These are phyloP conservation scores for Lasiodiplodia theobromae DNA, from an alignment of 2,329 filamentous ascomycete genomes.

Conservation along the genomic window DNA sequence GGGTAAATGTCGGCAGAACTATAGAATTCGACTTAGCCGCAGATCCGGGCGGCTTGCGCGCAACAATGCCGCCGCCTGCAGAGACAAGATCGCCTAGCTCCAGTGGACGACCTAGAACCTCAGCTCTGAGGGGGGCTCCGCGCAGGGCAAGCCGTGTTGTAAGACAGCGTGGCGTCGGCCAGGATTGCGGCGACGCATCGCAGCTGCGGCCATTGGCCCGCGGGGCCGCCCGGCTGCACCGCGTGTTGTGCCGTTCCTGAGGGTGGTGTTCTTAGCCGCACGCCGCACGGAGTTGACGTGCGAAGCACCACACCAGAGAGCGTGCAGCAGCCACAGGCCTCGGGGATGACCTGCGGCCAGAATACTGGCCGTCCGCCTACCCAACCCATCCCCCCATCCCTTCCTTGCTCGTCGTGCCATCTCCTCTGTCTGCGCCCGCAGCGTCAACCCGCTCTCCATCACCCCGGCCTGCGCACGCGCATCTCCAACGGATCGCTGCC, in stretches of 20 bases:
- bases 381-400: slow-evolving; percentile 27
- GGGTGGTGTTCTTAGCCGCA: slow-evolving; percentile 23
- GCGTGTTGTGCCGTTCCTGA: slow-evolving; percentile 26
- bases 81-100: slow-evolving; percentile 17
- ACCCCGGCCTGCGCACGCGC: slow-evolving; percentile 17
- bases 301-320: slow-evolving; percentile 34
- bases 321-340: slow-evolving; percentile 31
- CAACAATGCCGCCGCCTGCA: slow-evolving; percentile 22
- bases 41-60: slow-evolving; percentile 16
- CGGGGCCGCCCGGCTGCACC: slow-evolving; percentile 16
- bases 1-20: background rate
- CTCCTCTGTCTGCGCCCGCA: background rate
- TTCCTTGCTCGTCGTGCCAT: slow-evolving; percentile 16
- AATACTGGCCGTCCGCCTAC: slow-evolving; percentile 19
- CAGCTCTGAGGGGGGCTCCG: slow-evolving; percentile 1
- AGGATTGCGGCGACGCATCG: slow-evolving; percentile 4
- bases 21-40: background rate
- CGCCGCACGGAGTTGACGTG: slow-evolving; percentile 28
- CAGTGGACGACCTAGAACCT: background rate
- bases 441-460: slow-evolving; percentile 1
- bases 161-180: slow-evolving; percentile 15
- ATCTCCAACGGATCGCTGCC: slow-evolving; percentile 24
- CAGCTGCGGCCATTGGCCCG: slow-evolving; percentile 13
- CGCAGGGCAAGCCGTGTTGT: background rate
- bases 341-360: slow-evolving; percentile 25